Base-by-base conservation (phyloP, 2,329 filamentous ascomycete species). In the Mycosphaerella sp. region DNA sequence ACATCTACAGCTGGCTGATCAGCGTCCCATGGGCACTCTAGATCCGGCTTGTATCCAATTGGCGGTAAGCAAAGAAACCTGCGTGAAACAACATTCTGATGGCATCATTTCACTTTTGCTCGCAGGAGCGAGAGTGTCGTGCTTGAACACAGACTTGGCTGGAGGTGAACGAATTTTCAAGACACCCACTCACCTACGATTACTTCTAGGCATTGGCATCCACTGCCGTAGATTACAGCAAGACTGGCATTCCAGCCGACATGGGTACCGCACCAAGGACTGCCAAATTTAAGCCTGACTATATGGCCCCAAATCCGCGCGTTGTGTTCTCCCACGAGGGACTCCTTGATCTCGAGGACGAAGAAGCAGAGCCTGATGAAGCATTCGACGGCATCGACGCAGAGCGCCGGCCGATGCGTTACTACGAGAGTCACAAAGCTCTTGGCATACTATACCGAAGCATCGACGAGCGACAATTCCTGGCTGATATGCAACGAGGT, bases 391-490 rank as follows among this genome's bases (percentile, higher is more conserved):
- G 58, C 12, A 52, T 66, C 25, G 64, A 66, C 25, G 53, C 50
- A 4, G 62, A 64, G 41, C 60, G 53, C 0, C 54, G 51, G 8
- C 56, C 68, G 59, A 4, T 71, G 75, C 67, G 69, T 3, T 91
- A 82, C 63, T 90, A 93, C 64, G 68, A 67, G 28, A 89, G 84
- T 1, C 59, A 80, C 0, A 88, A 87, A 58, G 73, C 85, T 0
- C 75, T 93, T 0, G 88, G 88, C 0, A 68, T 75, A 4, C 72
- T 94, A 0, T 93, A 86, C 63, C 80, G 86, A 1, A 78, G 75
- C 0, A 82, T 94, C 9, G 81, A 94, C 59, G 87, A 93, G 66
- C 74, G 75, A 41, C 75, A 77, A 46, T 85, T 90, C 39, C 84
- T 83, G 72, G 59, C 68, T 7, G 65, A 77, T 4, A 68, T 82